phyloP scores from a whole-genome alignment of 495 filamentous ascomycete species.

The Talaromyces adpressus region DNA sequence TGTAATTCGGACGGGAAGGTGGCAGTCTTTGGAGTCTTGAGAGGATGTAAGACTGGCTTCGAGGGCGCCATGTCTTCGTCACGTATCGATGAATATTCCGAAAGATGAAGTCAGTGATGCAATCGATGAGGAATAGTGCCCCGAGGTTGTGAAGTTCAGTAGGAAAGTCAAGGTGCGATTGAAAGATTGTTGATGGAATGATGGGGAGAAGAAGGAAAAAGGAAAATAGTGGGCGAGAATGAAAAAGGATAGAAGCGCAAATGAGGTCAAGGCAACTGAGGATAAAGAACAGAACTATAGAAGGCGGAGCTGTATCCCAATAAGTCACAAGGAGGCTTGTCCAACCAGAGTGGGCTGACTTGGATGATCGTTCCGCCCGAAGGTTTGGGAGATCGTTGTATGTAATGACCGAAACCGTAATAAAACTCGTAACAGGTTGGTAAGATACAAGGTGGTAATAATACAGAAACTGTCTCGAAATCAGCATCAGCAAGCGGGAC shows the following conservation, averaged over 20 bases:
- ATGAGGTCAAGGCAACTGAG: neutral
- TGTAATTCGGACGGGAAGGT: slow-evolving; percentile 75
- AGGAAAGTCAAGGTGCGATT: too few relatives aligned
- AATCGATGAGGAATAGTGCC: too few relatives aligned
- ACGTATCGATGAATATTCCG: neutral
- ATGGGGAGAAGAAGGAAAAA: neutral
- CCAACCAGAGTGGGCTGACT: slow-evolving; percentile 6
- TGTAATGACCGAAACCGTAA: slow-evolving; percentile 1
- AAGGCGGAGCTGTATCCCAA: neutral
- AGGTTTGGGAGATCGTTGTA: slow-evolving; percentile 2
- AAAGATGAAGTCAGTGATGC: too few relatives aligned
- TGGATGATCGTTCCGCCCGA: neutral
- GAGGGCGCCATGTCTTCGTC: slow-evolving; percentile 38
- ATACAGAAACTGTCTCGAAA: neutral
- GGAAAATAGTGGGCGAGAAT: neutral
- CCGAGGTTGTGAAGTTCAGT: too few relatives aligned
- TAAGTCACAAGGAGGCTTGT: slow-evolving; percentile 5
- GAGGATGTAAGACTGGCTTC: slow-evolving; percentile 62
- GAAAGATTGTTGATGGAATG: neutral
- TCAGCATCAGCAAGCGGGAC: neutral
- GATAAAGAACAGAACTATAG: neutral
- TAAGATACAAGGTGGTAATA: slow-evolving; percentile 3
- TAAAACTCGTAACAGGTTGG: neutral
- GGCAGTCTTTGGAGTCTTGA: slow-evolving; percentile 69
- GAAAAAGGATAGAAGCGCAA: too few relatives aligned